phyloP scores from a whole-genome alignment of 1,284 basidiomycete genomes.

The Ustilago lituana region DNA sequence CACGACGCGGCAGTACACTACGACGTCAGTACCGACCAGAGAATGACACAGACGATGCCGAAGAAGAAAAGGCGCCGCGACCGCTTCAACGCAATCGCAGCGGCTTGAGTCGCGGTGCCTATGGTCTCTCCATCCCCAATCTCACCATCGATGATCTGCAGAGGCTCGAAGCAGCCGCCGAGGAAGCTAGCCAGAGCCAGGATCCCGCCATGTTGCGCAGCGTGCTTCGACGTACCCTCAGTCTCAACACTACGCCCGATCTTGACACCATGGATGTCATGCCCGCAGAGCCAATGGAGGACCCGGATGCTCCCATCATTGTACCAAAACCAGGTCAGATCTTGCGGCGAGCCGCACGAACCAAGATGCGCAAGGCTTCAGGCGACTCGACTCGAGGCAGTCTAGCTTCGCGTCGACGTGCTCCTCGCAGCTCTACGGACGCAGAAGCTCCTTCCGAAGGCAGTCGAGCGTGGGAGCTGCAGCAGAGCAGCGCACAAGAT shows the following conservation, averaged over 20 bases:
- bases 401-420: conserved; percentile 36
- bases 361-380: conserved; percentile 91
- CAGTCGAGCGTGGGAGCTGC: conserved; percentile 41
- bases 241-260: conserved; percentile 71
- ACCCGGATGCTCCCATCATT: conserved; percentile 87
- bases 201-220: conserved; percentile 84
- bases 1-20: conserved; percentile 60
- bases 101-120: conserved; percentile 25
- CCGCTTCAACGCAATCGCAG: conserved; percentile 43
- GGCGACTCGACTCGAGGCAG: conserved; percentile 74
- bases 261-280: conserved; percentile 39
- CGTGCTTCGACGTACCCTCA: conserved; percentile 85
- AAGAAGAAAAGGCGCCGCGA: conserved; percentile 72
- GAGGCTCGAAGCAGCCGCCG: conserved; percentile 87
- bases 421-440: conserved; percentile 13
- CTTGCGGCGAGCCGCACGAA: conserved; percentile 87
- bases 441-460: conserved; percentile 21
- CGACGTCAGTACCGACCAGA: conserved; percentile 73
- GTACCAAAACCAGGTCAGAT: conserved; percentile 87
- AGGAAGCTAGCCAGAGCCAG: conserved; percentile 77
- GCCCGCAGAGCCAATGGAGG: conserved; percentile 70
- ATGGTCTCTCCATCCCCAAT: conserved; percentile 69
- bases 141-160: conserved; percentile 91
- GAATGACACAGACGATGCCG: conserved; percentile 69
- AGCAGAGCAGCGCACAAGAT: conserved; percentile 26